Percentiles rank a stretch among this genome's conserved stretches.
These are phyloP conservation scores for Prunus davidiana DNA, from an alignment of 306 rosid genomes.

Conservation along the genomic window DNA sequence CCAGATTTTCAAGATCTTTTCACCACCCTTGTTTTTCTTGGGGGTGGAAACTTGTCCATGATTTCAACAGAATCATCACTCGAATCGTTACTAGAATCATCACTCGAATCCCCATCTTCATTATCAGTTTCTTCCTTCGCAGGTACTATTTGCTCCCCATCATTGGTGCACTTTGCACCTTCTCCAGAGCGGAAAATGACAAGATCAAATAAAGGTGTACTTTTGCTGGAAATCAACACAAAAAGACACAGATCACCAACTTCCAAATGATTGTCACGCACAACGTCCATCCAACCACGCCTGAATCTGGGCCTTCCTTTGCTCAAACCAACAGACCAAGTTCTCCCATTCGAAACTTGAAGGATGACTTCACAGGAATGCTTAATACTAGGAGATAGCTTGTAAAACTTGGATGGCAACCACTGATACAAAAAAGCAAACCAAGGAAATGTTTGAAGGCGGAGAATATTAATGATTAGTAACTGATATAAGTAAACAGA, in stretches of 20 bases:
- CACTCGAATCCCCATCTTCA: not conserved
- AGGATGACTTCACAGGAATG: not conserved
- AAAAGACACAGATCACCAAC: slow-evolving; percentile 17
- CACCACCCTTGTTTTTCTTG: no score
- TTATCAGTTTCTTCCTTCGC: not conserved
- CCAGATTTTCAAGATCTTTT: no score
- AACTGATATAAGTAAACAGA: not conserved
- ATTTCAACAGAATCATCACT: not conserved
- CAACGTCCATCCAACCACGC: not conserved
- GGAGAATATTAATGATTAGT: not conserved
- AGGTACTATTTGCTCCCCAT: not conserved
- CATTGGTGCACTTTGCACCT: not conserved
- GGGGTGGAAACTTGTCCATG: no score
- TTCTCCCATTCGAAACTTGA: not conserved
- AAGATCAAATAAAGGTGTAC: not conserved
- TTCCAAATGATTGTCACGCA: slow-evolving; percentile 1
- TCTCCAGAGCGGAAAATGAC: not conserved
- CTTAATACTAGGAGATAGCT: not conserved
- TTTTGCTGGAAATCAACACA: not conserved
- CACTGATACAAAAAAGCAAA: not conserved
- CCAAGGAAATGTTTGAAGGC: not conserved
- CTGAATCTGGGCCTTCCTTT: not conserved
- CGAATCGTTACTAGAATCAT: not conserved
- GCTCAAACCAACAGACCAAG: slow-evolving; percentile 5
- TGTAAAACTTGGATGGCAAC: not conserved